A percentile compares a stretch with the other conserved stretches of the same genome.
Evolutionary conservation across 257 asterid species (phyloP).

Genomic region (Thymus mandschuricus): DNA sequence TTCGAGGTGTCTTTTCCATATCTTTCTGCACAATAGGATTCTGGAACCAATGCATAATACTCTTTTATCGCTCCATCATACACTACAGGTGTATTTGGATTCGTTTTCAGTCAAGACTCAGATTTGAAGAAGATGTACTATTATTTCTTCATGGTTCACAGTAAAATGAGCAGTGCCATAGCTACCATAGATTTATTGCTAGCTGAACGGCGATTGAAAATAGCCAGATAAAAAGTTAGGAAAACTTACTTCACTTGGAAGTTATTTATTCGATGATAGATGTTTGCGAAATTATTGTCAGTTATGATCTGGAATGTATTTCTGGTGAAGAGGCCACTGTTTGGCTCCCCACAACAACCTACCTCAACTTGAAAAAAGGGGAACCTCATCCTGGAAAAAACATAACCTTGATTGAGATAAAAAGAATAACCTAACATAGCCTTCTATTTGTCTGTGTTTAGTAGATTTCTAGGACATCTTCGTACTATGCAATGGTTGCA

Average conservation of each 20-base stretch:
- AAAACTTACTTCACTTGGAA: slow-evolving; percentile 16
- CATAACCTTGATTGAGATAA: background rate
- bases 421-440: background rate
- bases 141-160: background rate
- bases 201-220: slow-evolving; percentile 6
- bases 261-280: background rate
- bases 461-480: background rate
- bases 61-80: background rate
- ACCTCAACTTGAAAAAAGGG: background rate
- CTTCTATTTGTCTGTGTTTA: background rate
- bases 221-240: background rate
- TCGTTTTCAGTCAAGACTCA: background rate
- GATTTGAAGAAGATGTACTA: background rate
- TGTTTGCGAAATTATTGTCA: background rate
- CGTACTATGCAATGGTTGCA: background rate
- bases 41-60: background rate
- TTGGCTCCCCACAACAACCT: background rate
- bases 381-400: background rate
- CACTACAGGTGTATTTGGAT: background rate
- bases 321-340: background rate
- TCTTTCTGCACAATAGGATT: background rate
- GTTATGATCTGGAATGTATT: background rate
- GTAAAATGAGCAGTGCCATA: background rate
- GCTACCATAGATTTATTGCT: background rate
- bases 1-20: background rate